Evolutionary conservation across 2,329 filamentous ascomycete genomes (phyloP).

Genomic region (Calonectria honghensis): DNA sequence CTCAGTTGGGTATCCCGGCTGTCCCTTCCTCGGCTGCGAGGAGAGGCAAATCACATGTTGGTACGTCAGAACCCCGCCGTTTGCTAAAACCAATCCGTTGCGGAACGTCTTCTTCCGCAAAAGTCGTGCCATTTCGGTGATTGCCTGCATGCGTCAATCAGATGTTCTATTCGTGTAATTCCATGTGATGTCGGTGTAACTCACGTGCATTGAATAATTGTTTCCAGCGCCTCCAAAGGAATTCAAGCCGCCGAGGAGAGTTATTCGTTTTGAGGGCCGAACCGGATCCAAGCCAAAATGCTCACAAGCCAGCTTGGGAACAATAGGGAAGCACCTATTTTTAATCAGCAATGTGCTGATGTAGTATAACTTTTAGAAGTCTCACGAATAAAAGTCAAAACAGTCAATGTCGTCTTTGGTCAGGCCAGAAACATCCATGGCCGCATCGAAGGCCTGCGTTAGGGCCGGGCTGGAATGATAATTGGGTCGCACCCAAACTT

Average conservation of each 20-base stretch:
- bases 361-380: fast-evolving
- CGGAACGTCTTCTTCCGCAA: conserved; percentile 67
- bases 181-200: conserved; percentile 32
- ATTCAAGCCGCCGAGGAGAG: conserved; percentile 78
- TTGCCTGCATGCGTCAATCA: conserved; percentile 49
- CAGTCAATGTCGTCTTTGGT: conserved; percentile 72
- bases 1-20: conserved; percentile 34
- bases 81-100: conserved; percentile 77
- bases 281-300: conserved; percentile 73
- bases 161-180: conserved; percentile 51
- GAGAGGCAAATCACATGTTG: conserved; percentile 78
- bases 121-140: conserved; percentile 73
- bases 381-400: conserved; percentile 78
- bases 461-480: conserved; percentile 76
- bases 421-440: conserved; percentile 68
- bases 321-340: conserved; percentile 80
- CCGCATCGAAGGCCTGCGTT: conserved; percentile 73
- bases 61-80: conserved; percentile 79
- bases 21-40: conserved; percentile 58
- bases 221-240: conserved; percentile 83
- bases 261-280: conserved; percentile 70
- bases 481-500: conserved; percentile 78
- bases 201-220: conserved; percentile 81
- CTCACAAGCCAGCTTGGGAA: conserved; percentile 78
- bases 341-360: fast-evolving